Conservation (phyloP, 139 green algal species). For the Haematococcus sp. region DNA sequence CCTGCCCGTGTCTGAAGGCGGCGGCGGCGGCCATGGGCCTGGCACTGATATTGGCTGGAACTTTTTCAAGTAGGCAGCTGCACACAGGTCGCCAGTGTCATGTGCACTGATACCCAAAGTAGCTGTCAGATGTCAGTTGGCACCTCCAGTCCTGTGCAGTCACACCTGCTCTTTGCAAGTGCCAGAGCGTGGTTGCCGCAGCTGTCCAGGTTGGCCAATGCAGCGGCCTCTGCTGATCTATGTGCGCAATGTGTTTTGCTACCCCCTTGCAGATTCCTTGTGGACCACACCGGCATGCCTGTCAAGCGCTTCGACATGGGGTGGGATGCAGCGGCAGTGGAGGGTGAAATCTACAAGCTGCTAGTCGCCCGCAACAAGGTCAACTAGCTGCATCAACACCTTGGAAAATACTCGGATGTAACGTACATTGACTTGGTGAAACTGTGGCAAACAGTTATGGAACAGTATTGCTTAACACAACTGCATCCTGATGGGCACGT, state of each 20-base stretch:
- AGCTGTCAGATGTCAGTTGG: too few species aligned
- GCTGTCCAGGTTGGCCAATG: too few species aligned
- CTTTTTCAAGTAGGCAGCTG: slow-evolving; percentile 45
- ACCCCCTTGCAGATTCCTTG: slow-evolving; percentile 52
- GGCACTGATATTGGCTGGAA: slow-evolving; percentile 71
- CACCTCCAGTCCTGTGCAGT: too few species aligned
- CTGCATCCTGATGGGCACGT: too few species aligned
- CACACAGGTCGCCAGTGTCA: slow-evolving; percentile 5
- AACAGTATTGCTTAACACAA: too few species aligned
- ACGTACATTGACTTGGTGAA: too few species aligned
- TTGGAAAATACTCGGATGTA: too few species aligned
- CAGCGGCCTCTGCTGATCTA: not conserved
- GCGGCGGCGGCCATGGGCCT: slow-evolving; percentile 31
- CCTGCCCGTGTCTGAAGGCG: slow-evolving; percentile 40
- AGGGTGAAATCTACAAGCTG: slow-evolving; percentile 26
- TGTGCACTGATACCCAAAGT: not conserved
- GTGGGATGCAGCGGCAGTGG: slow-evolving; percentile 36
- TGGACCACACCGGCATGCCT: slow-evolving; percentile 47
- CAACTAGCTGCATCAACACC: not conserved
- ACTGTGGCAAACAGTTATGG: too few species aligned
- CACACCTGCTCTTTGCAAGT: too few species aligned
- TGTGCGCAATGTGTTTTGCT: not conserved
- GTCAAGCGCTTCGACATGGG: slow-evolving; percentile 35
- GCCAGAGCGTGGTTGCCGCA: too few species aligned
- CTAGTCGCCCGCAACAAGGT: not conserved